phyloP scores from a whole-genome alignment of 257 asterid species.

The Nicotiana undulata region DNA sequence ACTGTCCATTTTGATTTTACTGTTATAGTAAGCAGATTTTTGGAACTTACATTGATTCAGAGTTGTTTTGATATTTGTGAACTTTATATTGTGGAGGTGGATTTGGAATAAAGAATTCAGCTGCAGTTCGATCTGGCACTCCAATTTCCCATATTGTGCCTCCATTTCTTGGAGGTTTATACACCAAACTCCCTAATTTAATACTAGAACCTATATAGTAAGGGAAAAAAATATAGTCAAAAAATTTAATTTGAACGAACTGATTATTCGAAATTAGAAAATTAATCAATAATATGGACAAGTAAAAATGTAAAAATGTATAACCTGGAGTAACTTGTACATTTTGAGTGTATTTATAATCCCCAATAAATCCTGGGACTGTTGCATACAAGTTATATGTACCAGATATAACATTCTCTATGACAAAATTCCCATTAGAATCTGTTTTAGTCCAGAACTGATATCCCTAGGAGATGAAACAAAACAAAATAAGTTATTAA shows the following conservation, averaged over 20 bases:
- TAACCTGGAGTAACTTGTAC: constrained; percentile 32
- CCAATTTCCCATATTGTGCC: constrained; percentile 79
- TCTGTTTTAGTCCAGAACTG: constrained; percentile 62
- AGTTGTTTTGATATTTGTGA: neutral
- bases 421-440: constrained; percentile 26
- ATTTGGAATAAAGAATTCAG: constrained; percentile 53
- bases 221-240: too few species aligned
- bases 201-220: constrained; percentile 33
- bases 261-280: too few species aligned
- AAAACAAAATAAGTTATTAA: neutral
- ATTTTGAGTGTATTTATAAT: constrained; percentile 31
- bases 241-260: too few species aligned
- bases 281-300: too few species aligned
- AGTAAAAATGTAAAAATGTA: neutral
- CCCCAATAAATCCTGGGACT: constrained; percentile 44
- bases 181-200: constrained; percentile 21
- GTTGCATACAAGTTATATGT: constrained; percentile 50
- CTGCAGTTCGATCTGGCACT: constrained; percentile 52
- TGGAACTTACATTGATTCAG: neutral
- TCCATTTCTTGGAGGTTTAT: constrained; percentile 48
- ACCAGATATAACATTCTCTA: constrained; percentile 33
- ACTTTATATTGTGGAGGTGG: constrained; percentile 15
- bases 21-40: too few species aligned
- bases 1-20: too few species aligned
- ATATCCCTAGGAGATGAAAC: constrained; percentile 30